phyloP scores from a whole-genome alignment of 768 basidiomycete genomes.

The Goffeauzyma gilvescens region DNA sequence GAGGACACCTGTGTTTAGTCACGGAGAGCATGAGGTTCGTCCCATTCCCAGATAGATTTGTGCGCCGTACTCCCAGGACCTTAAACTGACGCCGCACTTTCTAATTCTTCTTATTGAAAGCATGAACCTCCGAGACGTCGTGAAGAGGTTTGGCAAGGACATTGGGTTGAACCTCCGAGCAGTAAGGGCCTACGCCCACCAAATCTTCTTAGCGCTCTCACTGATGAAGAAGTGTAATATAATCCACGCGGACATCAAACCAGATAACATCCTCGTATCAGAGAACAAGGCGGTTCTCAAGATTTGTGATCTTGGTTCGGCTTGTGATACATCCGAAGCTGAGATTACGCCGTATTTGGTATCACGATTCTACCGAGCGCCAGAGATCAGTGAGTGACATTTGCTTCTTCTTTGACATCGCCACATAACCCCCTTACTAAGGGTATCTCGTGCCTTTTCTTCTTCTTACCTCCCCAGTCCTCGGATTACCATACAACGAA shows the following conservation, averaged over 20 bases:
- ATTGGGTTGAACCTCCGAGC: slow-evolving; percentile 88
- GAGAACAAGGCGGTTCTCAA: slow-evolving; percentile 85
- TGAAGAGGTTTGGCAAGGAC: slow-evolving; percentile 95
- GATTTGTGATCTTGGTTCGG: slow-evolving; percentile 91
- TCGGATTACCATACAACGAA: slow-evolving; percentile 85
- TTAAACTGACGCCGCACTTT: too few relatives aligned
- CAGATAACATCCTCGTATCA: slow-evolving; percentile 91
- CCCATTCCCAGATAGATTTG: too few relatives aligned
- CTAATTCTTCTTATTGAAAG: slow-evolving; percentile 35
- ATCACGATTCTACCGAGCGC: slow-evolving; percentile 90
- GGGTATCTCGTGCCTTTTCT: neutral
- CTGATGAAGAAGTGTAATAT: slow-evolving; percentile 73
- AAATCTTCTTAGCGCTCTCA: slow-evolving; percentile 73
- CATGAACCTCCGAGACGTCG: slow-evolving; percentile 94
- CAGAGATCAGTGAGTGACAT: slow-evolving; percentile 70
- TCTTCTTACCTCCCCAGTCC: slow-evolving; percentile 40
- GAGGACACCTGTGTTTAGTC: slow-evolving; percentile 87
- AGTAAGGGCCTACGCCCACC: slow-evolving; percentile 96
- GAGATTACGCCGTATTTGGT: slow-evolving; percentile 97
- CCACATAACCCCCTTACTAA: neutral
- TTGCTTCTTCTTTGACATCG: neutral
- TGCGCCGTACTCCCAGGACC: too few relatives aligned
- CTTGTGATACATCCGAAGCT: slow-evolving; percentile 68
- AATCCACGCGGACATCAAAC: slow-evolving; percentile 98
- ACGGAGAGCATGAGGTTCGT: slow-evolving; percentile 78